Base-by-base conservation (phyloP, 2,329 filamentous ascomycete species). In the Aspergillus unguis region DNA sequence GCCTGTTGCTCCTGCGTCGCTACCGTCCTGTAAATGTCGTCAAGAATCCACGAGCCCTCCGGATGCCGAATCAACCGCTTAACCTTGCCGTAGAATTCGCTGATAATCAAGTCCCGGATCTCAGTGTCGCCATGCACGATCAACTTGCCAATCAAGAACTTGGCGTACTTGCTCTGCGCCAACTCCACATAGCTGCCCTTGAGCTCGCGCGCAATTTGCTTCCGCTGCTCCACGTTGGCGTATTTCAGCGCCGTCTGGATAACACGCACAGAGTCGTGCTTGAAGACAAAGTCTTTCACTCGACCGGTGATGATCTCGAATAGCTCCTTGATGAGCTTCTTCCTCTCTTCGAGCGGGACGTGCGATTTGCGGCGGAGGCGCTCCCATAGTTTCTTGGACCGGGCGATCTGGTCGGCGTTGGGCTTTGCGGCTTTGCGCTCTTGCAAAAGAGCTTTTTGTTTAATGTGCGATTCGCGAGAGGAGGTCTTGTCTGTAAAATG, bases 211-310 rank as follows among this genome's bases (percentile, higher is more conserved):
- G 92, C 90, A 65, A 99, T 96, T 75, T 86, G 84, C 72, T 86
- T 89, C 66, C 90, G 83, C 75, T 96, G 92, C 55, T 88, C 86
- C 50, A 85, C 79, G 42, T 87, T 95, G 44, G 90, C 88, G 74
- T 99, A 99, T 74, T 99, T 99, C 74, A 99, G 84, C 35, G 92
- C 94, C 9, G 92, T 96, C 76, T 99, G 94, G 27, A 99, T 88
- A 38, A 96, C 91, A 62, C 94, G 84, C n/a, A 96, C 92, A 33
- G 91, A 90, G 70, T 99, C 94, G 72, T 99, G 94, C 82, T 99
- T 99, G 76, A 99, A 88, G 23, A 96, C 92, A 62, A 97, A 96
- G 57, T 97, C 94, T 73, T 90, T 90, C 64, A 97, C 88, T 53
- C 88, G 85, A 48, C 92, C 92, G 26, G 89, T 94, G 64, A 96